A percentile compares a stretch with the other conserved stretches of the same genome.
Conservation (phyloP, 2,329 filamentous ascomycete genomes). For the Alternaria angustiovoidea region DNA sequence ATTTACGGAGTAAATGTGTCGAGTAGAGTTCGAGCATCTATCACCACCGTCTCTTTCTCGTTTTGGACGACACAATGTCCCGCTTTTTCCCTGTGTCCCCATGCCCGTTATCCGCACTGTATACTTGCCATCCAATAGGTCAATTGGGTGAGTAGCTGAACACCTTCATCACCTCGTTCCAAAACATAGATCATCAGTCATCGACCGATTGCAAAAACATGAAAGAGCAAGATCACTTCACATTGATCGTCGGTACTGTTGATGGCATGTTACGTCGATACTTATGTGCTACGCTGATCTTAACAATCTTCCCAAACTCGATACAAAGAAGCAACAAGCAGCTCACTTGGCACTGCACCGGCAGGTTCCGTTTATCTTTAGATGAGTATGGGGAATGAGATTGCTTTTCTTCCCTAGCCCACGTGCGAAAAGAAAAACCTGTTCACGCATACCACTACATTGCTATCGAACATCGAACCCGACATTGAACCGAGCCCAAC, state of each 20-base stretch:
- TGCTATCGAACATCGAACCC: background rate
- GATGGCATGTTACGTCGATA: background rate
- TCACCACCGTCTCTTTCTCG: background rate
- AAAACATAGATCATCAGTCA: background rate
- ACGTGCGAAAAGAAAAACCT: constrained; percentile 7
- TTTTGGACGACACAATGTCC: background rate
- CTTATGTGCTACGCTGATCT: background rate
- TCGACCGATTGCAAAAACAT: background rate
- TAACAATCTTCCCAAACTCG: background rate
- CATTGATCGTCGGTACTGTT: background rate
- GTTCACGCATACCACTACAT: background rate
- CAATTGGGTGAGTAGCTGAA: background rate
- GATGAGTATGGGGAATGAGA: background rate
- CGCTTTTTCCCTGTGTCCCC: background rate
- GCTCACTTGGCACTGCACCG: background rate
- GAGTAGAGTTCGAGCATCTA: background rate
- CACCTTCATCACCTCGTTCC: background rate
- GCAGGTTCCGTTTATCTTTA: background rate
- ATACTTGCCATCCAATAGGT: background rate
- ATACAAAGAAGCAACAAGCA: background rate
- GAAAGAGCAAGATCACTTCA: background rate
- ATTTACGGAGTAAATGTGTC: background rate
- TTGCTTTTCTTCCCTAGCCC: background rate
- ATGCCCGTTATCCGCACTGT: background rate
- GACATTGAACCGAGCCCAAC: background rate